These are phyloP conservation scores for Ogataea saltuana DNA, from an alignment of 805 yeast genomes.

Conservation along the genomic window DNA sequence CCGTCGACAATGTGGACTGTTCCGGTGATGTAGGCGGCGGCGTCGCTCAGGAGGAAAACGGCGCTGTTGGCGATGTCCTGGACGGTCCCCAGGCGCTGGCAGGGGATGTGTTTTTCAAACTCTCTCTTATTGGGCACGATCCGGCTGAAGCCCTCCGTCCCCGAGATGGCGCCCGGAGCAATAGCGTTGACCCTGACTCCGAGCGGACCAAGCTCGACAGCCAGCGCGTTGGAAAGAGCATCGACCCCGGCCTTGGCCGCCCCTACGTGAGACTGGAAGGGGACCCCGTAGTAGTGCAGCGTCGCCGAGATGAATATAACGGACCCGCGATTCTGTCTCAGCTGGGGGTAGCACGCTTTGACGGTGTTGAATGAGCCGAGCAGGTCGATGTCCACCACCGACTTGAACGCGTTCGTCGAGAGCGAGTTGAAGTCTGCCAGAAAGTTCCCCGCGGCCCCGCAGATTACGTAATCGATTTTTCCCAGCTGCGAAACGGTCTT, in stretches of 20 bases:
- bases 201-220: constrained; percentile 88
- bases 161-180: constrained; percentile 90
- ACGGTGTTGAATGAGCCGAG: constrained; percentile 88
- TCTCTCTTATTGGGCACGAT: constrained; percentile 48
- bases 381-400: constrained; percentile 84
- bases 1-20: constrained; percentile 85
- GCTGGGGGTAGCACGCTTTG: constrained; percentile 73
- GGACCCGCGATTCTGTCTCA: constrained; percentile 66
- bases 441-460: constrained; percentile 97
- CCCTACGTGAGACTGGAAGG: constrained; percentile 85
- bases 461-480: constrained; percentile 80
- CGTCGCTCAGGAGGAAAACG: constrained; percentile 78
- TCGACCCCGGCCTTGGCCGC: constrained; percentile 97
- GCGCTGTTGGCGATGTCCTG: constrained; percentile 87
- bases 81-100: constrained; percentile 68
- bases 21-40: constrained; percentile 78
- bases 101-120: constrained; percentile 53
- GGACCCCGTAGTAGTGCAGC: constrained; percentile 84
- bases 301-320: constrained; percentile 85
- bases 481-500: constrained; percentile 70
- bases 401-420: constrained; percentile 82
- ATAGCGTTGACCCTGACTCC: constrained; percentile 82
- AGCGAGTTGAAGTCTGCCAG: constrained; percentile 75
- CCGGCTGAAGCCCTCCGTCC: constrained; percentile 82
- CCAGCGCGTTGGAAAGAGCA: constrained; percentile 78